Evolutionary conservation across 23 red algal genomes (phyloP), one percentile per base, ranked within the genome.

Genomic region (Gracilaria gracilis): DNA sequence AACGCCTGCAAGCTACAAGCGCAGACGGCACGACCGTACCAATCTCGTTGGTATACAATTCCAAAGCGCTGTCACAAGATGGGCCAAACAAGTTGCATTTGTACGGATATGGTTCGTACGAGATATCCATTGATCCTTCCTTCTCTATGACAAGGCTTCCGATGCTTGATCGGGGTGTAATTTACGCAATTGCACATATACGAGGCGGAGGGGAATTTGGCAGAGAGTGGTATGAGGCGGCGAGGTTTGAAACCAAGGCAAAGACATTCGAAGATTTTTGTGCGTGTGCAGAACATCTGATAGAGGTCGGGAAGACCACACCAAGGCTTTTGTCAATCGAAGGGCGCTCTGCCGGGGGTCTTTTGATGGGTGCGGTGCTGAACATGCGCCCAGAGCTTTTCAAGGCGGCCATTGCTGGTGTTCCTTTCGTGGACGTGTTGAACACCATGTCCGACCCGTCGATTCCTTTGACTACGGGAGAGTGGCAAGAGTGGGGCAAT

Each of bases 401-500:
- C 86, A 66, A 75, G 29, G 95, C 61, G 21, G 95, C 89, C 9
- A 62, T 93, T 67, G 95, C 90, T 13, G 88, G 86, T n/a, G 95
- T 97, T 9, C 95, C 95, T 24, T 97, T 97, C 83, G 95, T 97
- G 19, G 95, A 97, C 67, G 95, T 97, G 48, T 50, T 97, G 83
- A 97, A 86, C 40, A 97, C 95, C 38, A 97, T 97, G 95, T 87
- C 88, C 27, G 95, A 97, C 72, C 71, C 90, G 58, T 83, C 87
- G 19, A 97, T 97, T 94, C 95, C 95, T 19, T 81, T 97, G 61
- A 97, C 95, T 7, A 97, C 91, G 31, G 91, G 91, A 50, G 95
- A 97, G 58, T 94, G 95, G 84, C 82, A 93, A 85, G 95, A 93
- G 42, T 97, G 95, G 95, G 95, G 95, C 59, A 94, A 97, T 89